phyloP scores from a whole-genome alignment of 495 filamentous ascomycete species.

The Pyronema domesticum region DNA sequence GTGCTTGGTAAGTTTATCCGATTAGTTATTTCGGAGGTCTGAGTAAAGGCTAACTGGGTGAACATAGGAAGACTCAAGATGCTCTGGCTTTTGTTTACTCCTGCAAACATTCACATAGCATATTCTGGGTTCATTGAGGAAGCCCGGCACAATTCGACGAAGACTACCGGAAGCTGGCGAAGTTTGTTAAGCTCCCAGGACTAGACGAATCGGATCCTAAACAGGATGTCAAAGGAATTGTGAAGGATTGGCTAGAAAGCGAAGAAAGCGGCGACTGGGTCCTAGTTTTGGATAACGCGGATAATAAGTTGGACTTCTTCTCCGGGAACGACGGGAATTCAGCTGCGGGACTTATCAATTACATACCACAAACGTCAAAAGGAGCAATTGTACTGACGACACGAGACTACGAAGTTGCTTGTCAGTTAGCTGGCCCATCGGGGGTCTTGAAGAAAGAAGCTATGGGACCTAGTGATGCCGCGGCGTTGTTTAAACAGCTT shows the following conservation, averaged over 20 bases:
- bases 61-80: constrained; percentile 22
- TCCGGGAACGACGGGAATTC: not conserved
- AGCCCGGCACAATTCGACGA: constrained; percentile 7
- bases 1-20: too few relatives aligned
- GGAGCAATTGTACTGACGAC: constrained; percentile 25
- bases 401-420: constrained; percentile 16
- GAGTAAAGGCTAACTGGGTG: too few relatives aligned
- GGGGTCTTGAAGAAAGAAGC: not conserved
- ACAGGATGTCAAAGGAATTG: constrained; percentile 1
- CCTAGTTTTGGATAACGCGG: constrained; percentile 14
- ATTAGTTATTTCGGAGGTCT: too few relatives aligned
- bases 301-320: constrained; percentile 5
- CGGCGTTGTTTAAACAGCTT: not conserved
- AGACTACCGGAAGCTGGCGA: constrained; percentile 10
- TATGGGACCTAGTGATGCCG: constrained; percentile 1
- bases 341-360: constrained; percentile 9
- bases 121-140: too few relatives aligned
- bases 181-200: constrained; percentile 5
- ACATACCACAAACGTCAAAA: constrained; percentile 11
- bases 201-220: constrained; percentile 8
- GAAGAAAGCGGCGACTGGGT: constrained; percentile 9
- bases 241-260: constrained; percentile 11
- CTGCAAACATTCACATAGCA: too few relatives aligned
- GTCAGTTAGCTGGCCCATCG: not conserved
- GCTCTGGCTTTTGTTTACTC: constrained; percentile 27